Base-by-base conservation (phyloP, 1,139 yeast genomes). In the Diutina siamensis region DNA sequence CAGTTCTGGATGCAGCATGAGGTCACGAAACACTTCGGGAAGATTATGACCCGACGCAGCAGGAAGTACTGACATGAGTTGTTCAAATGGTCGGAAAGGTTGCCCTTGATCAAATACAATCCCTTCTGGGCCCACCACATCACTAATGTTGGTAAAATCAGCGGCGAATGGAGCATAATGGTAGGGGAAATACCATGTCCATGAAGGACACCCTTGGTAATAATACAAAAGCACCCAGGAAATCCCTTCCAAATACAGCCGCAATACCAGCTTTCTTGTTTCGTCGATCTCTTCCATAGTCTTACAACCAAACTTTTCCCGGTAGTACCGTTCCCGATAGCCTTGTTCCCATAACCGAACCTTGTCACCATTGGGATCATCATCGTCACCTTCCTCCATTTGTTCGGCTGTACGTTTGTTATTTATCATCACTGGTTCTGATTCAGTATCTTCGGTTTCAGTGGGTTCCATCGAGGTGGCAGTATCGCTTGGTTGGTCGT, bases 31-130 rank as follows among this genome's bases (percentile, higher is more conserved):
- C 33, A 78, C 78, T 7, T 72, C 61, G 2, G 99, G 98, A 62
- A 94, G 80, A 52, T 92, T 74, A 46, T 74, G 72, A 49, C 77
- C 78, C 5, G 97, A 88, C 67, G 97, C 79, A 21, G 92, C 95
- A 1, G 99, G 99, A 52, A 94, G 71, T 25, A 94, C 98, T 13
- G 97, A 95, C 99, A 94, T 92, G 56, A 94, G 74, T 66, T 94
- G 99, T 60, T 92, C 94, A 63, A 87, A 92, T 9, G 99, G 98
- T 49, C 72, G 78, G 66, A 92, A 88, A 0, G 98, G 98, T 12
- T 63, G 59, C 4, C 95, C 89, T 53, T 72, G 63, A 18, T 81
- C 78, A 57, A 89, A 89, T 31, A 68, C 61, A 49, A 86, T 72
- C n/a, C 59, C 59, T 10, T 38, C 42, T 7, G 45, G 41, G 34